Conservation (phyloP, 345 rosid species). For the Odontarrhena argentea region DNA sequence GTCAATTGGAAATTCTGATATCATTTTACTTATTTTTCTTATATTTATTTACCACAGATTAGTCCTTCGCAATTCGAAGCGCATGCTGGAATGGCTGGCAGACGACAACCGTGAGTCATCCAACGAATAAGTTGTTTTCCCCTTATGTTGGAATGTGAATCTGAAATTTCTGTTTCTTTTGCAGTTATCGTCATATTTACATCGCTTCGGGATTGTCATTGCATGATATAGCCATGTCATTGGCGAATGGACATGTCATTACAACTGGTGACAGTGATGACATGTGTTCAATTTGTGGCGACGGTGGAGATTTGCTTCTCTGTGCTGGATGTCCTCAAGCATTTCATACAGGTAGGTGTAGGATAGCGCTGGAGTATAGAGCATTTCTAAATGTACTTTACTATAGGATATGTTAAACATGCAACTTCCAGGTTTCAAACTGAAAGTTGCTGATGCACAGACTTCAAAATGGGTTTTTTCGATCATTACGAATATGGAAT, state of each 20-base stretch:
- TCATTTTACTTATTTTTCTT: background rate
- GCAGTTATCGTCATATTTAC: slow-evolving; percentile 92
- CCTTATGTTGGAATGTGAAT: slow-evolving; percentile 23
- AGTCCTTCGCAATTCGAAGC: slow-evolving; percentile 99
- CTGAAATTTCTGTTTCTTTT: slow-evolving; percentile 24
- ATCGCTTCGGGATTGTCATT: slow-evolving; percentile 79
- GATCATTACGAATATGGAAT: background rate
- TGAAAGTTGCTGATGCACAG: background rate
- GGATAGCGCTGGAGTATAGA: background rate
- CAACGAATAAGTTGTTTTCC: slow-evolving; percentile 23
- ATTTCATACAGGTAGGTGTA: slow-evolving; percentile 69
- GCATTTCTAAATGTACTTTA: background rate
- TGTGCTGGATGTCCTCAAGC: slow-evolving; percentile 90
- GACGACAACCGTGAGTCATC: slow-evolving; percentile 96
- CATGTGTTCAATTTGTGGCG: slow-evolving; percentile 89
- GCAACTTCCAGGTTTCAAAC: slow-evolving; percentile 2
- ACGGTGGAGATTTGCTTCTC: slow-evolving; percentile 72
- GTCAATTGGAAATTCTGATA: background rate
- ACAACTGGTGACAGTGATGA: slow-evolving; percentile 75
- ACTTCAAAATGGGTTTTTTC: background rate
- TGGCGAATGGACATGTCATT: slow-evolving; percentile 78
- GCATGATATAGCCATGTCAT: slow-evolving; percentile 87
- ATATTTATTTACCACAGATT: slow-evolving; percentile 53
- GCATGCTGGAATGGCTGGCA: slow-evolving; percentile 99
- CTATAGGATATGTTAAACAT: background rate